A percentile compares a stretch with the other conserved stretches of the same genome.
phyloP scores from a whole-genome alignment of 2,329 filamentous ascomycete genomes.

The Byssoonygena ceratinophila region DNA sequence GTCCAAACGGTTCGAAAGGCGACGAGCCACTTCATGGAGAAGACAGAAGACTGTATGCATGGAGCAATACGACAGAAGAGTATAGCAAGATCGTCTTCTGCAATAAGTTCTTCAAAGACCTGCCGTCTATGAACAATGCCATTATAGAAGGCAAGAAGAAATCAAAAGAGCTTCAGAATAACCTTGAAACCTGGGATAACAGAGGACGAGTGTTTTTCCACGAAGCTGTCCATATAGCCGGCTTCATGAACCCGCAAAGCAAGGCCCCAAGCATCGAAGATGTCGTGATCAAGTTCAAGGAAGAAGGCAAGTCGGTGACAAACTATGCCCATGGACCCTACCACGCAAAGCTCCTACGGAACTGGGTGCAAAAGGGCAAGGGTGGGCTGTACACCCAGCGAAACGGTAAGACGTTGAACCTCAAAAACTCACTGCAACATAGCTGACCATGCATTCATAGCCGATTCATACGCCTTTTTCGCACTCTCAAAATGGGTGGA shows the following conservation, averaged over 20 bases:
- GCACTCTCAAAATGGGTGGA: slow-evolving; percentile 4
- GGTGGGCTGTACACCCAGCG: slow-evolving; percentile 3
- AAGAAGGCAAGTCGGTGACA: neutral
- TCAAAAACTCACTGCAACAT: neutral
- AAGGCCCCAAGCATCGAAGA: slow-evolving; percentile 1
- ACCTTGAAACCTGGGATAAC: slow-evolving; percentile 8
- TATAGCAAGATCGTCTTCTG: slow-evolving; percentile 5
- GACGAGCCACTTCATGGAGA: slow-evolving; percentile 1
- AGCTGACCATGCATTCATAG: neutral
- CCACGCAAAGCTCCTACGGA: slow-evolving; percentile 6
- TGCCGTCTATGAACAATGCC: slow-evolving; percentile 4
- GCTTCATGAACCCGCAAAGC: neutral
- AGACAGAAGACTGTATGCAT: slow-evolving; percentile 4
- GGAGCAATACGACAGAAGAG: slow-evolving; percentile 2
- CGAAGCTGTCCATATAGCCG: slow-evolving; percentile 2
- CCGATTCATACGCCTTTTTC: slow-evolving; percentile 9
- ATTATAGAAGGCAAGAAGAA: neutral
- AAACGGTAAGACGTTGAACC: neutral
- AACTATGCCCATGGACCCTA: slow-evolving; percentile 7
- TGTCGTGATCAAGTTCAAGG: slow-evolving; percentile 6
- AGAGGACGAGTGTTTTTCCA: slow-evolving; percentile 4
- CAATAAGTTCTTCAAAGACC: slow-evolving; percentile 3
- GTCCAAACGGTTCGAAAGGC: neutral
- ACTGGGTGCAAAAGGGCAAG: slow-evolving; percentile 7
- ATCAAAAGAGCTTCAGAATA: slow-evolving; percentile 2